Conservation (phyloP, 495 filamentous ascomycete genomes). For the Neurospora sp. region DNA sequence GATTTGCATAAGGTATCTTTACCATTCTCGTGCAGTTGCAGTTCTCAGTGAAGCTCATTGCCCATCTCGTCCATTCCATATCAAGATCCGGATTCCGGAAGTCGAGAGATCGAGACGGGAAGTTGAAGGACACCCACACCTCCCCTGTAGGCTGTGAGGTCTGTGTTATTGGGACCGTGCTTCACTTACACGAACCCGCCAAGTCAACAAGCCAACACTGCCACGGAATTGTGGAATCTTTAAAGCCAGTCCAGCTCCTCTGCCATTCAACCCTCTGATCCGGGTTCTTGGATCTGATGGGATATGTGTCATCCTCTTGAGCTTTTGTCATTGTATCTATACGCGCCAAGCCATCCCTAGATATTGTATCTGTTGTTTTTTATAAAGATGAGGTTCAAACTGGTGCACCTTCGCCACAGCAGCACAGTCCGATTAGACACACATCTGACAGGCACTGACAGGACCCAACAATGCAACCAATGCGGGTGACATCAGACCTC, state of each 20-base stretch:
- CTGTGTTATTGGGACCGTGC: not conserved
- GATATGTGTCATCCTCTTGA: not conserved
- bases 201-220: not conserved
- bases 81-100: not conserved
- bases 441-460: not conserved
- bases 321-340: not conserved
- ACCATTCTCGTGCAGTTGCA: not conserved
- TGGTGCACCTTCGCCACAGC: not conserved
- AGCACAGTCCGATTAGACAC: not conserved
- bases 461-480: not conserved
- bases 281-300: not conserved
- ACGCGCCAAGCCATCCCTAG: not conserved
- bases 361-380: not conserved
- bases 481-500: constrained; percentile 20
- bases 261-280: not conserved
- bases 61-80: not conserved
- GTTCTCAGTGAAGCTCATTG: not conserved
- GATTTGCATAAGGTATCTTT: constrained; percentile 1
- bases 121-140: not conserved
- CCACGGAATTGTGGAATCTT: not conserved
- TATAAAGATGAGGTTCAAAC: not conserved
- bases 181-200: not conserved
- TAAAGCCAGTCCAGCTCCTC: not conserved
- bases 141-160: not conserved
- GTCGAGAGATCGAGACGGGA: not conserved